Conservation (phyloP, 441 rosid genomes). For the Breynia disticha region DNA sequence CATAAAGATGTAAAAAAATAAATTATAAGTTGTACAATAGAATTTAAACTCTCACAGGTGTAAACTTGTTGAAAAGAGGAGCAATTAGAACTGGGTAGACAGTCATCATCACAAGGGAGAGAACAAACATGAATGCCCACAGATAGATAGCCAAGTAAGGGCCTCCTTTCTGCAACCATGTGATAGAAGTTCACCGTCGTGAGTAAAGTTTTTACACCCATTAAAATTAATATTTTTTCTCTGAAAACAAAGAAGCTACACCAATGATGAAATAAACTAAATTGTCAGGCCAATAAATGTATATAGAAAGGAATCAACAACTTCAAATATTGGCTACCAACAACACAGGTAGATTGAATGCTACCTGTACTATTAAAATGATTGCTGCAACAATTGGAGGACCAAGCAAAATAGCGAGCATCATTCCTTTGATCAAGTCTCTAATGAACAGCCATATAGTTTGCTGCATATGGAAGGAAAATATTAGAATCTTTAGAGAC, state of each 20-base stretch:
- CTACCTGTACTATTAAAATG: slow-evolving; percentile 76
- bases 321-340: too few species aligned
- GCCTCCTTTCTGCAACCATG: slow-evolving; percentile 82
- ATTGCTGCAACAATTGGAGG: slow-evolving; percentile 88
- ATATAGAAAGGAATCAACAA: slow-evolving; percentile 2
- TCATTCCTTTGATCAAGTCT: slow-evolving; percentile 74
- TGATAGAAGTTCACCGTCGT: slow-evolving; percentile 12
- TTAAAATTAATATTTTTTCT: neutral
- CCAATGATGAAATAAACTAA: neutral
- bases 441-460: slow-evolving; percentile 87
- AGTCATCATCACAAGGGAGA: slow-evolving; percentile 97
- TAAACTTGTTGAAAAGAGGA: slow-evolving; percentile 93
- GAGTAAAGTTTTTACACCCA: neutral
- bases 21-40: slow-evolving; percentile 3
- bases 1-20: neutral
- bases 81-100: slow-evolving; percentile 79
- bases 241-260: neutral
- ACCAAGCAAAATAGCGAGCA: slow-evolving; percentile 63
- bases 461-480: slow-evolving; percentile 53
- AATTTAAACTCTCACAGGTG: slow-evolving; percentile 57
- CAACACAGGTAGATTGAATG: slow-evolving; percentile 8
- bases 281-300: neutral
- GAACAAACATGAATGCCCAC: slow-evolving; percentile 94
- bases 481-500: slow-evolving; percentile 2
- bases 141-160: slow-evolving; percentile 95